Percentiles rank a stretch among this genome's conserved stretches.
phyloP scores from a whole-genome alignment of 2,329 filamentous ascomycete species.

The Chrysoporthe austroafricana region DNA sequence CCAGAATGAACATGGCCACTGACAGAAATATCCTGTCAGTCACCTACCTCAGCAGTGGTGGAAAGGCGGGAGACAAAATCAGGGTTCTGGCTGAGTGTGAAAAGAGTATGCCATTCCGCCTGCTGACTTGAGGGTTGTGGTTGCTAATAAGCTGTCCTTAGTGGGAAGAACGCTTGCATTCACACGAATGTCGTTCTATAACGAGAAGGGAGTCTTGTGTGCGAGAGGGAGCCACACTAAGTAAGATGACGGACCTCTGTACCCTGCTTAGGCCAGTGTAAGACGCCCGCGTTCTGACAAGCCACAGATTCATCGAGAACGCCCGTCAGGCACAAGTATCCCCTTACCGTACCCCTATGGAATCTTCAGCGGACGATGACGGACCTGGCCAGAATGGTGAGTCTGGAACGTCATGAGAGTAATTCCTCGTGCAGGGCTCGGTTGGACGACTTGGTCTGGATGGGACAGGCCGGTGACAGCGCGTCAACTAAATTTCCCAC shows the following conservation, averaged over 20 bases:
- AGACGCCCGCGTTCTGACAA: neutral
- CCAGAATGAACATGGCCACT: neutral
- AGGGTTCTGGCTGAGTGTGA: slow-evolving; percentile 62
- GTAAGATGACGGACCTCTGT: slow-evolving; percentile 42
- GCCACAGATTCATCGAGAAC: slow-evolving; percentile 22
- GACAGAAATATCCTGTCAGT: slow-evolving; percentile 45
- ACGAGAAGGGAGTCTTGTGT: slow-evolving; percentile 61
- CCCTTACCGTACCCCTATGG: neutral
- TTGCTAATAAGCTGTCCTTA: slow-evolving; percentile 35
- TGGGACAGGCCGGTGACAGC: neutral
- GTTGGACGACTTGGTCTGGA: neutral
- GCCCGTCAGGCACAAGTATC: slow-evolving; percentile 19
- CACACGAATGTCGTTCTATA: slow-evolving; percentile 63
- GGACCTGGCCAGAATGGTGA: neutral
- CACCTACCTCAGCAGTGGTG: slow-evolving; percentile 65
- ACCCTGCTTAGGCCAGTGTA: neutral
- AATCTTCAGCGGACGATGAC: neutral
- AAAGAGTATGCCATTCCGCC: slow-evolving; percentile 51
- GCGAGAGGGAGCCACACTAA: slow-evolving; percentile 70
- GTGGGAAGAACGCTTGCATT: slow-evolving; percentile 68
- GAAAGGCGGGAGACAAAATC: slow-evolving; percentile 59
- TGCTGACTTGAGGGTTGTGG: neutral
- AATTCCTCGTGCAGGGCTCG: neutral
- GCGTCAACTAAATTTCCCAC: too few species aligned
- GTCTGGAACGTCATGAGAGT: neutral